Evolutionary conservation across 345 rosid species (phyloP), one percentile per base, ranked within the genome.

Genomic region (Erodium maritimum): DNA sequence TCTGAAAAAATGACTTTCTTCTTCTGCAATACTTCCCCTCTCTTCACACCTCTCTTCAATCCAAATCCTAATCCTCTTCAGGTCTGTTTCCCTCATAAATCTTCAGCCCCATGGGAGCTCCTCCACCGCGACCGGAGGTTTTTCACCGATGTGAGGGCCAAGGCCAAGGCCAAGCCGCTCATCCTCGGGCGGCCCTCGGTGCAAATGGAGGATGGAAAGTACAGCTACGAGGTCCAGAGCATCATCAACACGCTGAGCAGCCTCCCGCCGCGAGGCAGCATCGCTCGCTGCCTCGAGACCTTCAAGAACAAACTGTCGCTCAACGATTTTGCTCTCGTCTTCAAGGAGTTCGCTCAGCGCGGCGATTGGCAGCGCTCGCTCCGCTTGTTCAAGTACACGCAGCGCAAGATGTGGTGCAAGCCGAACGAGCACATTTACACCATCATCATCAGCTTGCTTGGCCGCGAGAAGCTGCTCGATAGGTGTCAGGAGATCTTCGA

Each of bases 291-390:
- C 52, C 74, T 91, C 56, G 96, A 91, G 54, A 61, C 79, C 56
- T 91, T 84, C 79, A 87, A 85, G 69, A 91, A 81, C 79, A 88
- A 85, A 87, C 96, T 93, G 5, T 93, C 99, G 5, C 61, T 80
- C 13, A 84, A 81, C 67, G 99, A 93, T 73, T 93, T 93, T 77
- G 72, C 89, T n/a, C 62, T 84, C 57, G 99, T 85, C 18, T 93
- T 86, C 78, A 88, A 84, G 63, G 99, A 93, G 69, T 93, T 93
- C 71, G 95, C 99, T 0, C 85, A 70, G 29, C 90, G 99, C 12
- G 91, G 91, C 2, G 99, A 93, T 65, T 93, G 96, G 99, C 95
- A 93, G 72, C 78, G 95, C 18, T 86, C 95, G 7, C 91, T 93
- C 42, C 80, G 94, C 13, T 81, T 93, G 23, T 93, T 93, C 81